Base-by-base conservation (phyloP, 2,329 filamentous ascomycete genomes). In the Exophiala viscosa region DNA sequence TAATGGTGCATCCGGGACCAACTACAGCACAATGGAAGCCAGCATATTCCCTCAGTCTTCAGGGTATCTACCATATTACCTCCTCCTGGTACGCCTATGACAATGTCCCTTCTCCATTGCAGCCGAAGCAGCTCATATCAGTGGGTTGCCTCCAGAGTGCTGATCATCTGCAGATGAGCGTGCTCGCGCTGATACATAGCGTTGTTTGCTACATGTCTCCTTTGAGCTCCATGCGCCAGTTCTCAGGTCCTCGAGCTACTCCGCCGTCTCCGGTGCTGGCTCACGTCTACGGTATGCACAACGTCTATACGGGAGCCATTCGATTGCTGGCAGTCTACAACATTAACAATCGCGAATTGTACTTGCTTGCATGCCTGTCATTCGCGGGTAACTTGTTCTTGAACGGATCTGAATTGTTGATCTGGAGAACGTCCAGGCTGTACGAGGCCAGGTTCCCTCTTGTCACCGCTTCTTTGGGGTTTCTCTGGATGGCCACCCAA, bases 251-350 rank as follows among this genome's bases (percentile, higher is more conserved):
- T 6, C 39, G 49, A 4, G 60, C 62, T 3, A 66, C 66, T 17
- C 57, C 60, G 6, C 59, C 61, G 10, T 55, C 62, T 5, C 36
- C 59, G 3, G 60, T 71, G n/a, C 57, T 66, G 14, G 66, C 69
- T 5, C 69, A 64, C 48, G 55, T 67, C 3, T 71, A 71, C 54
- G 69, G 64, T 11, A 49, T 67, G 33, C 69, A 70, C 63, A 71
- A 70, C 48, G 34, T 69, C 38, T 71, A 70, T 58, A 66, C 68
- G 6, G 64, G 58, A 13, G 41, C 65, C 34, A 71, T 71, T 48
- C 63, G 69, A 11, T 34, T 64, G 8, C 68, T 67, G 43, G 67
- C 69, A 1, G 69, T 69, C 3, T 70, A 70, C 36, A 47, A 68
- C 48, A 64, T 71, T 54, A 42, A 59, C 31, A 68, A 67, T 52